Conservation (phyloP, 2,329 filamentous ascomycete genomes). For the Diaporthe amygdali region DNA sequence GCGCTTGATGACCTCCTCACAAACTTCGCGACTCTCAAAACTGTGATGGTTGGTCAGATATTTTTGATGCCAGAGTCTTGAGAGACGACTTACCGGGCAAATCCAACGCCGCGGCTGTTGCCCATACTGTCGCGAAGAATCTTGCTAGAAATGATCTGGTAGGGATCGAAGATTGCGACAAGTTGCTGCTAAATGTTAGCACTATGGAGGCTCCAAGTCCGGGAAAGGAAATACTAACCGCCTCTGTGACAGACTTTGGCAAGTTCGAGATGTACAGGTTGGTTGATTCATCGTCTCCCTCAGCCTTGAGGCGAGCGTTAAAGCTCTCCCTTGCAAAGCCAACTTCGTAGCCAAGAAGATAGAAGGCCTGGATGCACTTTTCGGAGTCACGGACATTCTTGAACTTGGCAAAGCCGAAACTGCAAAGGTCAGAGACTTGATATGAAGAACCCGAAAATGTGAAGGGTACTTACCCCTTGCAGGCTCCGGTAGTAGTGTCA, state of each 20-base stretch:
- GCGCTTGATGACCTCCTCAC: conserved; percentile 84
- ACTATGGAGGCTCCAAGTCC: conserved; percentile 26
- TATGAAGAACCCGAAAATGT: not conserved
- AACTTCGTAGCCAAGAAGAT: conserved; percentile 93
- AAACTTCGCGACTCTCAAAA: conserved; percentile 87
- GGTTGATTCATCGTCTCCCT: conserved; percentile 87
- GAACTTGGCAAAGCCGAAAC: conserved; percentile 98
- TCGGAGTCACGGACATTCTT: conserved; percentile 86
- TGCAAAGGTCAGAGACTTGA: conserved; percentile 47
- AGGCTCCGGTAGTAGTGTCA: conserved; percentile 88
- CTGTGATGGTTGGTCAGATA: conserved; percentile 50
- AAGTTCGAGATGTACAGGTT: conserved; percentile 99
- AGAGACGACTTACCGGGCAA: conserved; percentile 75
- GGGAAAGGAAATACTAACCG: conserved; percentile 58
- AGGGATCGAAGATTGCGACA: conserved; percentile 78
- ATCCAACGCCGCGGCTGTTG: conserved; percentile 94
- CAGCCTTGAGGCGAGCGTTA: conserved; percentile 96
- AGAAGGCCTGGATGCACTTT: conserved; percentile 94
- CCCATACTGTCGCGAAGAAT: conserved; percentile 92
- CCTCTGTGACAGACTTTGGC: conserved; percentile 89
- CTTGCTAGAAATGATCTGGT: conserved; percentile 89
- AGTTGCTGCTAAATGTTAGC: conserved; percentile 60
- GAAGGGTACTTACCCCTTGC: conserved; percentile 78
- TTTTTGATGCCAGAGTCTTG: conserved; percentile 30
- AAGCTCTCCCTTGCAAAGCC: conserved; percentile 99